Percentiles rank a stretch among this genome's conserved stretches.
Evolutionary conservation across 139 green algal genomes (phyloP).

Genomic region (Closterium sp.): DNA sequence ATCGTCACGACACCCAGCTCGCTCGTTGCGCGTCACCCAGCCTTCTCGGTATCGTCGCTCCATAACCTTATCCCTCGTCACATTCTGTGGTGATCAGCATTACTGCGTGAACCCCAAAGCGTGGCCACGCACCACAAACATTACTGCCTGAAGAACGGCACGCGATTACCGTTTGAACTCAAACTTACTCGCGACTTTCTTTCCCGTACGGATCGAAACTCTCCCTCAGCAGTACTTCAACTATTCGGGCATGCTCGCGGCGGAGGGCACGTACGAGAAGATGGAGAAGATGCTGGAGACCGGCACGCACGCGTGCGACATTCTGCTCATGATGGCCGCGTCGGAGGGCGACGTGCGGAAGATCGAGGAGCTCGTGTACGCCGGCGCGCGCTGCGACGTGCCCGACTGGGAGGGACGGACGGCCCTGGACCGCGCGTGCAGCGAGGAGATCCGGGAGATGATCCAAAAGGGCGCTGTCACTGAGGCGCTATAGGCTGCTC

Average conservation of each 20-base stretch:
- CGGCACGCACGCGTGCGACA: constrained; percentile 77
- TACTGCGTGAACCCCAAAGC: background rate
- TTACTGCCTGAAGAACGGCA: background rate
- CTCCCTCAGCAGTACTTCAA: constrained; percentile 85
- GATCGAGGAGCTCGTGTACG: constrained; percentile 82
- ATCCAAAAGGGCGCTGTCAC: background rate
- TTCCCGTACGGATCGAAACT: background rate
- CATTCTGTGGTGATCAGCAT: background rate
- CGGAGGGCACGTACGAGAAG: constrained; percentile 83
- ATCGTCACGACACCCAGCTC: background rate
- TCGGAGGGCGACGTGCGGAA: constrained; percentile 88
- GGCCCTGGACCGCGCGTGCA: constrained; percentile 26
- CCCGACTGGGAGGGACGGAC: constrained; percentile 32
- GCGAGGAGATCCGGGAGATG: constrained; percentile 24
- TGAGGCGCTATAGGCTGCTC: background rate
- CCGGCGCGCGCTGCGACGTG: constrained; percentile 22
- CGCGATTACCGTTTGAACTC: background rate
- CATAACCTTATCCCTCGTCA: background rate
- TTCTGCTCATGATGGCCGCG: constrained; percentile 86
- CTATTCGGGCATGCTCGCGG: constrained; percentile 94
- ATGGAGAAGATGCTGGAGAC: constrained; percentile 72
- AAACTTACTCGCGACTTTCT: background rate
- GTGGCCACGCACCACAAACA: background rate
- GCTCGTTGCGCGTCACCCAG: background rate
- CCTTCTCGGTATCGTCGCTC: background rate